Base-by-base conservation (phyloP, 139 green algal species). In the Coccomyxa sp. region DNA sequence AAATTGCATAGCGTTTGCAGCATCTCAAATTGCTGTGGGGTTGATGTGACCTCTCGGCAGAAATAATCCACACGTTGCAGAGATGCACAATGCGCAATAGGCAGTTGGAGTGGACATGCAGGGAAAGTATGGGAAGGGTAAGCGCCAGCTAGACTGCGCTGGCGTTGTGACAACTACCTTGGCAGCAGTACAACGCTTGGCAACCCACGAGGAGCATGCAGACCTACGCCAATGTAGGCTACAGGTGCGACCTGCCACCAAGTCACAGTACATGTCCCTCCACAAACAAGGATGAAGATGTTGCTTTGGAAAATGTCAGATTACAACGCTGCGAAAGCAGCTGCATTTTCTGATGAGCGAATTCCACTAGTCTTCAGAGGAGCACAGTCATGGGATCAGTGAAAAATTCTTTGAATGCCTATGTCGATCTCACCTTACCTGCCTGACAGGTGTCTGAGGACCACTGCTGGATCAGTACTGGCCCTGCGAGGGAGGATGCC, bases 121-220 rank as follows among this genome's bases (percentile, higher is more conserved):
- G 71, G 55, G 71, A 0, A 72, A 41, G 0, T 76, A 39, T 7
- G 74, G 64, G 37, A 79, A 73, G 38, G 64, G 39, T 70, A 83
- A 82, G 40, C 50, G 83, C 29, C 84, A 88, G 76, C 79, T 89
- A 8, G 84, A 89, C 79, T 89, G 84, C 34, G 84, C 82, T 12
- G 84, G 84, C 3, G 84, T 89, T 34, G 82, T 87, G n/a, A 85
- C 69, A 40, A 83, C 82, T 12, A 69, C 64, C 9, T 79, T 82
- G n/a, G 79, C 82, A 6, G 68, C 64, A n/a, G 81, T 79, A 55
- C 79, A 85, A 39, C 40, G 38, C 12, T 78, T 88, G 44, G 75
- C 84, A 14, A 31, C n/a, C 34, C 34, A 33, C 2, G 35, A 64
- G 27, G 33, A 33, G n/a, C 84, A 88, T 64, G 68, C 37, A 35